A percentile compares a stretch with the other conserved stretches of the same genome.
Evolutionary conservation across 2,329 filamentous ascomycete genomes (phyloP).

Genomic region (Calonectria hawksworthii): DNA sequence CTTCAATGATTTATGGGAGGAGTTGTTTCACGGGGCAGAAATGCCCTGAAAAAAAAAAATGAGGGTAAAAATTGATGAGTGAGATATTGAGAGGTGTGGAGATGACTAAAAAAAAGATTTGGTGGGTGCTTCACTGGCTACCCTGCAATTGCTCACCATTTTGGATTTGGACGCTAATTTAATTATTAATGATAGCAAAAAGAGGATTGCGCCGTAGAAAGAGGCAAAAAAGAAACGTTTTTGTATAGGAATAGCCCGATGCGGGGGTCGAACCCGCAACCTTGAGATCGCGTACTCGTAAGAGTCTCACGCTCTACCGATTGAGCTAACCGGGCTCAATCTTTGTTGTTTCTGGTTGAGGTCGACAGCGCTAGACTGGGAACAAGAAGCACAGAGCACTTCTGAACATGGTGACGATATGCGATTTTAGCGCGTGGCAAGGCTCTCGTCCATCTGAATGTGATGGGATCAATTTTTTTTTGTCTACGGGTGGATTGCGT

Average conservation of each 20-base stretch:
- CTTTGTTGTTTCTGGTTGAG: not conserved
- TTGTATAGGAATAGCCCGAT: slow-evolving; percentile 48
- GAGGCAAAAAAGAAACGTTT: not conserved
- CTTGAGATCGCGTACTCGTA: slow-evolving; percentile 63
- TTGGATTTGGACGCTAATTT: not conserved
- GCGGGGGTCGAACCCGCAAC: slow-evolving; percentile 67
- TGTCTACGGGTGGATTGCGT: too few species aligned
- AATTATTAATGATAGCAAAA: not conserved
- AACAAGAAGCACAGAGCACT: not conserved
- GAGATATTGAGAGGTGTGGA: not conserved
- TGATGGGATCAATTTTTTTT: too few species aligned
- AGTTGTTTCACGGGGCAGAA: not conserved
- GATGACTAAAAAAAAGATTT: not conserved
- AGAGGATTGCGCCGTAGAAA: not conserved
- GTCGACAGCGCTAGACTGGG: not conserved
- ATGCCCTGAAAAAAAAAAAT: too few species aligned
- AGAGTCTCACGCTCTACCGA: slow-evolving; percentile 77
- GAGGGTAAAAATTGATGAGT: too few species aligned
- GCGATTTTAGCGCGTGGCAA: too few species aligned
- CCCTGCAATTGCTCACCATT: not conserved
- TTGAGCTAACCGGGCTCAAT: slow-evolving; percentile 46
- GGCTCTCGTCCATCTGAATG: too few species aligned
- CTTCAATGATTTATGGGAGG: not conserved
- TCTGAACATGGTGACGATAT: not conserved
- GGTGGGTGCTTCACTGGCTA: not conserved